phyloP scores from a whole-genome alignment of 2,329 filamentous ascomycete genomes.

The Botrytis paeoniae region DNA sequence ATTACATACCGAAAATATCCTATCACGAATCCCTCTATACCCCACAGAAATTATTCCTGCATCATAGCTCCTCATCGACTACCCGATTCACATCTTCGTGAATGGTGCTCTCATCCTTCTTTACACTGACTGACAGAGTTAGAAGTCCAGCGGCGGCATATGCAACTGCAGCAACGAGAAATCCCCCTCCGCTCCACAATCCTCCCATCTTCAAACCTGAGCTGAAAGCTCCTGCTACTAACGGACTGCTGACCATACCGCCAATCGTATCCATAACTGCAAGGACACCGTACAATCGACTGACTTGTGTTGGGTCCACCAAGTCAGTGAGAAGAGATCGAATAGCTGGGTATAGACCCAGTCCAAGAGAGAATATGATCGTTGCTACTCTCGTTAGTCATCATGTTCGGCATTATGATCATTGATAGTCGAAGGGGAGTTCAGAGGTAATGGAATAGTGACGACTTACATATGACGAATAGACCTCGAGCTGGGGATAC shows the following conservation, averaged over 20 bases:
- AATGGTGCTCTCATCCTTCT: neutral
- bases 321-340: slow-evolving; percentile 52
- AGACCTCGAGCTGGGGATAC: slow-evolving; percentile 15
- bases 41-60: neutral
- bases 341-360: slow-evolving; percentile 44
- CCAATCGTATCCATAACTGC: slow-evolving; percentile 50
- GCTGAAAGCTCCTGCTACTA: slow-evolving; percentile 47
- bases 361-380: slow-evolving; percentile 46
- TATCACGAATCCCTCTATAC: neutral
- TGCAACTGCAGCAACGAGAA: slow-evolving; percentile 32
- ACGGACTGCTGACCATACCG: slow-evolving; percentile 46
- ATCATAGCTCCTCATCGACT: neutral
- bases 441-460: neutral
- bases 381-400: slow-evolving; percentile 38
- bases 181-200: slow-evolving; percentile 50
- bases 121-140: slow-evolving; percentile 6
- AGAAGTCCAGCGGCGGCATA: neutral
- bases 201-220: slow-evolving; percentile 47
- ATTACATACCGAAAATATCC: neutral
- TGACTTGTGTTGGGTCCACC: slow-evolving; percentile 53
- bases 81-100: neutral
- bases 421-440: too few relatives aligned
- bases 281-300: slow-evolving; percentile 52
- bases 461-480: slow-evolving; percentile 20
- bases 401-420: neutral